These are phyloP conservation scores for Pseudoneurospora amorphoporcata DNA, from an alignment of 495 filamentous ascomycete genomes.

Conservation along the genomic window DNA sequence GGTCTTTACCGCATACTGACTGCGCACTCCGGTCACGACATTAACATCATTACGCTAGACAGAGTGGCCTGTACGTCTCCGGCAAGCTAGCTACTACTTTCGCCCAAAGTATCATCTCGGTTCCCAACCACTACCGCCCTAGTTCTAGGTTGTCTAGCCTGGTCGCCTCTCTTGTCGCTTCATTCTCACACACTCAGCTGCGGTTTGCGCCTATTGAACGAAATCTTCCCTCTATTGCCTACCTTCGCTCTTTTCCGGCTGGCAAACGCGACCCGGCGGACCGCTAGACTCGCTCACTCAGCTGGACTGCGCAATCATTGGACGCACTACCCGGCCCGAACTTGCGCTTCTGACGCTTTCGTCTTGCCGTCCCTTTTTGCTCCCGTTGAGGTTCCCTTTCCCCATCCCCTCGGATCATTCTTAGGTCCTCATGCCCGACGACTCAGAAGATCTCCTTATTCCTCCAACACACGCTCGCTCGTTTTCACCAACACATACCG, in stretches of 20 bases:
- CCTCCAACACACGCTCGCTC: slow-evolving; percentile 8
- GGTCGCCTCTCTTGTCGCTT: not conserved
- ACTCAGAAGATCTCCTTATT: slow-evolving; percentile 20
- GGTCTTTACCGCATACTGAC: not conserved
- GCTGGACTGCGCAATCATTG: not conserved
- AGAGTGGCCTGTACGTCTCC: not conserved
- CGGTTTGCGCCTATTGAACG: not conserved
- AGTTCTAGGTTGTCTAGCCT: not conserved
- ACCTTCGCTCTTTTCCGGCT: not conserved
- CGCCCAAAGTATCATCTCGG: not conserved
- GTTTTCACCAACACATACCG: slow-evolving; percentile 7
- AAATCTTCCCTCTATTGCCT: not conserved
- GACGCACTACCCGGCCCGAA: not conserved
- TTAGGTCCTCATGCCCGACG: slow-evolving; percentile 23
- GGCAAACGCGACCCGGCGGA: not conserved
- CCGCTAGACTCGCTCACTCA: not conserved
- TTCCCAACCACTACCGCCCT: not conserved
- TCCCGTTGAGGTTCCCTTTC: not conserved
- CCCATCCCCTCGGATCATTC: not conserved
- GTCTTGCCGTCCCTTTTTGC: not conserved
- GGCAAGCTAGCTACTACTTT: not conserved
- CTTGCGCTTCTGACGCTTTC: not conserved
- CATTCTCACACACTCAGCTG: not conserved
- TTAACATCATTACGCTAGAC: not conserved
- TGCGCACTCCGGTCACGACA: not conserved